These are phyloP conservation scores for Amphibolis antarctica DNA, from an alignment of 106 monocot species.

Conservation along the genomic window DNA sequence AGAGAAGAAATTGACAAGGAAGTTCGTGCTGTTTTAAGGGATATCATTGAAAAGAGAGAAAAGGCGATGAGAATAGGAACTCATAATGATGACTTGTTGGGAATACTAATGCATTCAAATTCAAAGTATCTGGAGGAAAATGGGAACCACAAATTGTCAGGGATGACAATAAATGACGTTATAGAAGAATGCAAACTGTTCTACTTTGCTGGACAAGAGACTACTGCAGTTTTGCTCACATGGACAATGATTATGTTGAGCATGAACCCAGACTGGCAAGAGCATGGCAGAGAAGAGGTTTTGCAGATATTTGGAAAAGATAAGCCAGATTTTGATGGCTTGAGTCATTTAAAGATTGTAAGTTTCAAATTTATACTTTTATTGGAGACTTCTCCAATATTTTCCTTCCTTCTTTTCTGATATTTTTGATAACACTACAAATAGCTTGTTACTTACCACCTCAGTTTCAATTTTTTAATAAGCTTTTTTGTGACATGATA, in stretches of 20 bases:
- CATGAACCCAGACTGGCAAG: conserved; percentile 45
- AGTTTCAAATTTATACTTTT: conserved; percentile 1
- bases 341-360: conserved; percentile 33
- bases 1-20: conserved; percentile 16
- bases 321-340: conserved; percentile 19
- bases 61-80: conserved; percentile 15
- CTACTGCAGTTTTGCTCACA: conserved; percentile 33
- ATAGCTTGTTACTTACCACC: too few species aligned
- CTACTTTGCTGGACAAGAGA: conserved; percentile 76
- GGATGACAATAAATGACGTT: conserved; percentile 41
- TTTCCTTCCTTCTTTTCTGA: too few species aligned
- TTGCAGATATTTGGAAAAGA: conserved; percentile 5
- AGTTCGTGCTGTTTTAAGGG: conserved; percentile 11
- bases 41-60: conserved; percentile 26
- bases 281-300: conserved; percentile 37
- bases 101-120: conserved; percentile 31
- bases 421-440: too few species aligned
- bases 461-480: too few species aligned
- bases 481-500: too few species aligned
- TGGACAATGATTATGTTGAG: conserved; percentile 43
- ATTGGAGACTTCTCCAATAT: too few species aligned
- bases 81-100: conserved; percentile 24
- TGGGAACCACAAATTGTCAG: neutral
- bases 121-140: conserved; percentile 4
- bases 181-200: conserved; percentile 76